Conservation (phyloP, 2,329 filamentous ascomycete species). For the Nigrospora sphaerica region DNA sequence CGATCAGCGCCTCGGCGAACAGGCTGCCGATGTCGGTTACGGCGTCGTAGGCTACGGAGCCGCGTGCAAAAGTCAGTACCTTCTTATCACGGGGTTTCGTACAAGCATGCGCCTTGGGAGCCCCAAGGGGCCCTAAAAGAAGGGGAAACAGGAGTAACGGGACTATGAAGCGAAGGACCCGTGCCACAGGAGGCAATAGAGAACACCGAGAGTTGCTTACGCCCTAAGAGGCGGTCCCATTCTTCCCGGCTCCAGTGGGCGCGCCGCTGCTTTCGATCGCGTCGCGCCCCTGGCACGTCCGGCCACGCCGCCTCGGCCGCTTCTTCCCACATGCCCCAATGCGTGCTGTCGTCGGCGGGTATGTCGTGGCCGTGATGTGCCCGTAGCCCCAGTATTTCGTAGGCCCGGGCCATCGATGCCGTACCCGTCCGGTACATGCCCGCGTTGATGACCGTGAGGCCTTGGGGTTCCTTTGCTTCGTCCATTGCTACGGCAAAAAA, state of each 20-base stretch:
- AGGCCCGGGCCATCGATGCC: slow-evolving; percentile 7
- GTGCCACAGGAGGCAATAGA: too few species aligned
- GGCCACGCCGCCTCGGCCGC: slow-evolving; percentile 9
- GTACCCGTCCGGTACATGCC: slow-evolving; percentile 8
- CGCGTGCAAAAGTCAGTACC: background rate
- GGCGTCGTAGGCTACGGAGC: slow-evolving; percentile 8
- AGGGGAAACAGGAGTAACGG: too few species aligned
- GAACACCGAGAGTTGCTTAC: too few species aligned
- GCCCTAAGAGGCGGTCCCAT: slow-evolving; percentile 6
- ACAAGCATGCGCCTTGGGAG: too few species aligned
- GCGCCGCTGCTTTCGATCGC: background rate
- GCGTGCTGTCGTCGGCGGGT: slow-evolving; percentile 5
- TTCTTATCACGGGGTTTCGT: background rate
- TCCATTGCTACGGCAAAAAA: too few species aligned
- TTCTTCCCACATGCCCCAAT: slow-evolving; percentile 7
- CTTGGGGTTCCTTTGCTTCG: too few species aligned
- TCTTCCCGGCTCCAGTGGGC: slow-evolving; percentile 3
- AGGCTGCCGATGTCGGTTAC: slow-evolving; percentile 11
- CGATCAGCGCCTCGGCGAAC: slow-evolving; percentile 10
- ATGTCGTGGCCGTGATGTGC: slow-evolving; percentile 4
- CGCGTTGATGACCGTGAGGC: slow-evolving; percentile 4
- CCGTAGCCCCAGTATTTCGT: slow-evolving; percentile 5
- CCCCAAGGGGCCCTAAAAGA: too few species aligned
- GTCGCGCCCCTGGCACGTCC: background rate
- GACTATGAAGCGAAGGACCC: too few species aligned